Base-by-base conservation (phyloP, 1,284 basidiomycete species). In the Leccinum proliferum region DNA sequence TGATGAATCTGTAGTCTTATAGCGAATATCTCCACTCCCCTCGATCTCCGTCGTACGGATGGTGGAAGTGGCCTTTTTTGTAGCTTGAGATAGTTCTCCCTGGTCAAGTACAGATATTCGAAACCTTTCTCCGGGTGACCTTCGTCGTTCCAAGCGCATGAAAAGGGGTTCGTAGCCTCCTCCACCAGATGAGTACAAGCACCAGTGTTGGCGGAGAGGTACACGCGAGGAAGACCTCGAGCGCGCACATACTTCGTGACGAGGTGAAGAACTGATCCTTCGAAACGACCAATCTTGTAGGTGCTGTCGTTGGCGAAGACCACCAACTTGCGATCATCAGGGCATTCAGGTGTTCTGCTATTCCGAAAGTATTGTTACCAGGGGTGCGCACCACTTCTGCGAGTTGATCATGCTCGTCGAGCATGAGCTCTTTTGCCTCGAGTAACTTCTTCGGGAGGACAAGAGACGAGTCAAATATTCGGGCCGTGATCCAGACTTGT, bases 261-360 rank as follows among this genome's bases (percentile, higher is more conserved):
- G 65, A 92, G 89, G 78, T 88, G 96, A 99, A 99, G 87, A 92
- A 98, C 65, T 93, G 90, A 78, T 99, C 97, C 77, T 99, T 97
- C 97, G 75, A 99, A 99, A 11, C 97, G 98, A 67, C 97, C 97
- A 66, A 98, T 98, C 80, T 94, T 96, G 83, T 88, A 96, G 21
- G 97, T 99, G 77, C 99, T 98, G 73, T 99, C 97, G 79, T 99
- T 99, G 62, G 97, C 94, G 67, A 99, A 87, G 62, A 96, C 89
- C 10, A 99, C 90, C 1, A 90, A 85, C 66, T 85, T 87, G 69
- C 97, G 93, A 43, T 97, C 97, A 55, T 85, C 78, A 59, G 94
- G 94, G 78, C 86, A 98, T 78, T 99, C 96, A 10, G 97, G 97
- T 1, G 97, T 99, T 70, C 84, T 83, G 69, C 35, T 37, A 41